Base-by-base conservation (phyloP, 345 rosid genomes). In the Geranium rotundifolium region DNA sequence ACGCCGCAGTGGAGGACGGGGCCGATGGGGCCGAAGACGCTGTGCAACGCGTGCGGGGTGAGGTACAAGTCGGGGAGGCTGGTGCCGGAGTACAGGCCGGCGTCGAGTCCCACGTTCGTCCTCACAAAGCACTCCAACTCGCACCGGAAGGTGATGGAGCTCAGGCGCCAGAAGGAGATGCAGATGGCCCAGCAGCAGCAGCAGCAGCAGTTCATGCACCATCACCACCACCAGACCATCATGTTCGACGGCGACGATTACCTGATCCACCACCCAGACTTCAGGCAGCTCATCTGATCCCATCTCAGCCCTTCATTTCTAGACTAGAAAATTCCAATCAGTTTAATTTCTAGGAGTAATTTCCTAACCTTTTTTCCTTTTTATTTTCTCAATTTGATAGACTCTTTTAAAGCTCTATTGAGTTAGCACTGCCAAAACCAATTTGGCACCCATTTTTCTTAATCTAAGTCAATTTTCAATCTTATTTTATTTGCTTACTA, bases 31-130 rank as follows among this genome's bases (percentile, higher is more conserved):
- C n/a, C n/a, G n/a, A n/a, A n/a, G n/a, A n/a, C n/a, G n/a, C n/a
- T n/a, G n/a, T n/a, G 93, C 61, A 92, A 92, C 70, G 98, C 98
- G 1, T 92, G 98, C 8, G 93, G 93, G 5, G 93, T 86, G 56
- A 66, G 93, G 72, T 86, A 79, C 75, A 86, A 86, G 75, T 86
- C 93, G 17, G 93, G 93, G 0, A 69, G 93, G 19, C 74, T 86
- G 4, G 93, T 86, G 56, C 93, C 93, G 5, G 93, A 86, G 58
- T 86, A 86, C 74, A 74, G 93, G 18, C 93, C 93, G 3, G 93
- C 93, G 1, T 77, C 92, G 7, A 86, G 92, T 79, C 92, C 92
- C 16, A 86, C 92, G 0, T 86, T 86, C 56, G 58, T 82, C 71
- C 80, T 86, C 7, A 84, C 87, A 0, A 84, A 79, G 59, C 93